Base-by-base conservation (phyloP, 371 early-diverging fungal species). In the Saksenaea vasiformis region DNA sequence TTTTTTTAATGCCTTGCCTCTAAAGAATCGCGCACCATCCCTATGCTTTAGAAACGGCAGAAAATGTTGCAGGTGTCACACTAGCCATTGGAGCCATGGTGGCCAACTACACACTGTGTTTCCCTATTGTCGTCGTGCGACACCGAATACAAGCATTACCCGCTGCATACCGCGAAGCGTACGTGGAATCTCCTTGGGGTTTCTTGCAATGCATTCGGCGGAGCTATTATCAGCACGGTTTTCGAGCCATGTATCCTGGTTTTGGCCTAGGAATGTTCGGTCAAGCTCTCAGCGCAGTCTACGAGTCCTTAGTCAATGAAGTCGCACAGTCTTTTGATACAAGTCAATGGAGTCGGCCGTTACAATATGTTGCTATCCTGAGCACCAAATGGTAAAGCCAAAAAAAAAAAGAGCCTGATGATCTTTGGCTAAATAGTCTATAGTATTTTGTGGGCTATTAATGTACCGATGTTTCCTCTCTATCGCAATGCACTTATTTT, bases 91-190 rank as follows among this genome's bases (percentile, higher is more conserved):
- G 83, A 1, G 78, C 84, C 5, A 73, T 87, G 79, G 76, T 85
- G 1, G 75, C 82, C 62, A 87, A 87, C 62, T 85, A 87, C 38
- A 74, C 79, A 1, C 62, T 85, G 1, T 82, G 85, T 53, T 87
- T 84, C 53, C 87, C 87, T 0, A 78, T 85, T 53, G 84, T 87
- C 26, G 87, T 82, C 8, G 79, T 81, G 5, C 69, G 87, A 9
- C 84, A 87, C 64, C 71, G 84, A 14, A 66, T 69, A 9, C 78
- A 80, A 44, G 76, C 77, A 4, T 54, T 77, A 36, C 65, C 79
- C 1, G 26, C 44, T 0, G 67, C 72, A 15, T 47, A 47, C 11
- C 51, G 51, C 22, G 24, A 47, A 22, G 22, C 22, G 5, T 47
- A 47, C 22, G 22, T 22, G 9, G 51, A 47, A 19, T 19, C 51